Conservation (phyloP, 257 asterid genomes). For the Ocimum tenuiflorum region DNA sequence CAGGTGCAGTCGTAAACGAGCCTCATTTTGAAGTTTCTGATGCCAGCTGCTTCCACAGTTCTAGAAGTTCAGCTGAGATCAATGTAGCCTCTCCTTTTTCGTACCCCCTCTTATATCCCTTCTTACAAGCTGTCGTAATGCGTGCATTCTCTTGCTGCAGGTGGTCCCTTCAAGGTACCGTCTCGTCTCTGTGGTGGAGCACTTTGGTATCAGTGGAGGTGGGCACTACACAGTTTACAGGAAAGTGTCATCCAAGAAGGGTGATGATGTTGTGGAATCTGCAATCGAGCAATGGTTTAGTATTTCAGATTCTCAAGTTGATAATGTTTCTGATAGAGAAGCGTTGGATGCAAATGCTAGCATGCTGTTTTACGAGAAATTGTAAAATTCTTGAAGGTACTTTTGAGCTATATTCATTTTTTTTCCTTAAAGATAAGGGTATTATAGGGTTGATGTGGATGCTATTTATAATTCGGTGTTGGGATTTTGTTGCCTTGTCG, state of each 20-base stretch:
- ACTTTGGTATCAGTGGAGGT: slow-evolving; percentile 60
- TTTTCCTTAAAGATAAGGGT: no score
- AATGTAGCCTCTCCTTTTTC: slow-evolving; percentile 18
- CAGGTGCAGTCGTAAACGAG: slow-evolving; percentile 9
- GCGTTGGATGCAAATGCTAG: slow-evolving; percentile 76
- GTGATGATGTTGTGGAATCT: slow-evolving; percentile 48
- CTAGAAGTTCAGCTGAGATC: slow-evolving; percentile 13
- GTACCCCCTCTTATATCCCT: neutral
- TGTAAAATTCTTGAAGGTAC: slow-evolving; percentile 26
- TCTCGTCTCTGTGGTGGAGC: slow-evolving; percentile 75
- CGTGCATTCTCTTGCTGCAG: slow-evolving; percentile 21
- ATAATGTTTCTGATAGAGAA: slow-evolving; percentile 54
- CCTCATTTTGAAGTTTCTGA: slow-evolving; percentile 11
- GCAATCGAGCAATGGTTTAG: slow-evolving; percentile 64
- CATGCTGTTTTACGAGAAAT: slow-evolving; percentile 72
- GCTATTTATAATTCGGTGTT: no score
- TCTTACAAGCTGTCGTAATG: neutral
- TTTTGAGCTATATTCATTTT: no score
- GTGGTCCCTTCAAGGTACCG: slow-evolving; percentile 30
- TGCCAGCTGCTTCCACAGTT: slow-evolving; percentile 14
- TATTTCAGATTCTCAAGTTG: slow-evolving; percentile 74
- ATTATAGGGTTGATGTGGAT: no score
- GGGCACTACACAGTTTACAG: slow-evolving; percentile 91
- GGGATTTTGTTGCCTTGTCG: no score
- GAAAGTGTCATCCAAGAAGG: slow-evolving; percentile 41